Evolutionary conservation across 192 early-diverging fungal genomes (phyloP).

Genomic region (Nowakowskiella sp.): DNA sequence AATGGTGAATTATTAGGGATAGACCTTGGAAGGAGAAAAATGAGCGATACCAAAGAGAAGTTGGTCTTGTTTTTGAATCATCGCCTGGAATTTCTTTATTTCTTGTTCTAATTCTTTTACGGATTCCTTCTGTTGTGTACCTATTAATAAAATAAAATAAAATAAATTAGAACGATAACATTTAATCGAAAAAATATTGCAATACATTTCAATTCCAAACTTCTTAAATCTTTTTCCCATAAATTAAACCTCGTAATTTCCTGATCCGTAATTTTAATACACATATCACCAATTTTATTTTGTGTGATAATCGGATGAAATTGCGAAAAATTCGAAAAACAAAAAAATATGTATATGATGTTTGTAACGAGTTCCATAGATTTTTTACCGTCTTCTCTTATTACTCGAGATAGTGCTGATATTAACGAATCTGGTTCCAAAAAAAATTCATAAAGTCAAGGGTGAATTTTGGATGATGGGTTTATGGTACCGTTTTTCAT

Average conservation of each 20-base stretch:
- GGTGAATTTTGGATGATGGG: slow-evolving; percentile 4
- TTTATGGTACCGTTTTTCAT: slow-evolving; percentile 28
- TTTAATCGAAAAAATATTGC: too few species aligned
- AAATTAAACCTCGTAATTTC: slow-evolving; percentile 39
- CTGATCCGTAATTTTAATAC: slow-evolving; percentile 38
- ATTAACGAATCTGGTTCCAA: slow-evolving; percentile 16
- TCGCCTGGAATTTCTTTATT: slow-evolving; percentile 43
- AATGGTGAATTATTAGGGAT: not conserved
- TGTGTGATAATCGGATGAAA: slow-evolving; percentile 45
- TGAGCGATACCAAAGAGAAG: slow-evolving; percentile 39
- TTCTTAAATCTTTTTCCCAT: slow-evolving; percentile 35
- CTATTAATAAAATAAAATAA: too few species aligned
- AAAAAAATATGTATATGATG: slow-evolving; percentile 51
- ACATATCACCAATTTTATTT: slow-evolving; percentile 56
- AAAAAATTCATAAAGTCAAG: slow-evolving; percentile 14
- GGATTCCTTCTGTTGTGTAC: slow-evolving; percentile 25
- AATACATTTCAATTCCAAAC: slow-evolving; percentile 33
- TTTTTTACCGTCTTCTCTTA: slow-evolving; percentile 46
- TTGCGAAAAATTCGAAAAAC: slow-evolving; percentile 45
- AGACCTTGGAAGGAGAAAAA: not conserved
- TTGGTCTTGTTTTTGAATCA: slow-evolving; percentile 51
- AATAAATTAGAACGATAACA: too few species aligned
- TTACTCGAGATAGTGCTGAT: slow-evolving; percentile 44
- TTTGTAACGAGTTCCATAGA: slow-evolving; percentile 46
- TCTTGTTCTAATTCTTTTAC: slow-evolving; percentile 34